Evolutionary conservation across 768 basidiomycete species (phyloP).

Genomic region (Kwoniella pini): DNA sequence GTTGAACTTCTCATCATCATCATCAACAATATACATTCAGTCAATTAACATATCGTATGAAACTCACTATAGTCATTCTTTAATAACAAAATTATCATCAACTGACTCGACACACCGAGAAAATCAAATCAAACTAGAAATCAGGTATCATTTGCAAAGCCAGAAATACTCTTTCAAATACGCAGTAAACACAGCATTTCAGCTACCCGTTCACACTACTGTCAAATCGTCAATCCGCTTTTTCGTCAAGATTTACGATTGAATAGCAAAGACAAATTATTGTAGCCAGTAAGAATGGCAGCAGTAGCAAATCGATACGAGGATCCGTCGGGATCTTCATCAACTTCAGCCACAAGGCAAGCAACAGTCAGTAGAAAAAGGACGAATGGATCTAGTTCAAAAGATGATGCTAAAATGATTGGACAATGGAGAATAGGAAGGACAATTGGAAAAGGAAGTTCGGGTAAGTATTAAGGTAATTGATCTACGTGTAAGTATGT

Average conservation of each 20-base stretch:
- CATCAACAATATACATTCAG: neutral
- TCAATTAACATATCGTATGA: neutral
- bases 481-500: neutral
- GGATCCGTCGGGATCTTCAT: slow-evolving; percentile 18
- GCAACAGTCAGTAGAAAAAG: slow-evolving; percentile 25
- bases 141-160: too few relatives aligned
- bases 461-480: slow-evolving; percentile 60
- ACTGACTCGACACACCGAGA: slow-evolving; percentile 28
- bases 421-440: slow-evolving; percentile 81
- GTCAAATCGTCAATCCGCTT: too few relatives aligned
- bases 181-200: neutral
- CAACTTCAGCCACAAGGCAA: neutral
- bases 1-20: neutral
- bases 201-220: too few relatives aligned
- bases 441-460: slow-evolving; percentile 78
- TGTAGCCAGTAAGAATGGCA: slow-evolving; percentile 13
- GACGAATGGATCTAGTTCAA: slow-evolving; percentile 17
- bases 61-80: slow-evolving; percentile 26
- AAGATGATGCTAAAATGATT: slow-evolving; percentile 58
- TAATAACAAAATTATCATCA: slow-evolving; percentile 3
- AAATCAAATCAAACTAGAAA: too few relatives aligned
- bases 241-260: too few relatives aligned
- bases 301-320: slow-evolving; percentile 15
- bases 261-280: neutral
- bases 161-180: too few relatives aligned